A percentile compares a stretch with the other conserved stretches of the same genome.
Conservation (phyloP, 2,329 filamentous ascomycete genomes). For the Cladosporium sp. region DNA sequence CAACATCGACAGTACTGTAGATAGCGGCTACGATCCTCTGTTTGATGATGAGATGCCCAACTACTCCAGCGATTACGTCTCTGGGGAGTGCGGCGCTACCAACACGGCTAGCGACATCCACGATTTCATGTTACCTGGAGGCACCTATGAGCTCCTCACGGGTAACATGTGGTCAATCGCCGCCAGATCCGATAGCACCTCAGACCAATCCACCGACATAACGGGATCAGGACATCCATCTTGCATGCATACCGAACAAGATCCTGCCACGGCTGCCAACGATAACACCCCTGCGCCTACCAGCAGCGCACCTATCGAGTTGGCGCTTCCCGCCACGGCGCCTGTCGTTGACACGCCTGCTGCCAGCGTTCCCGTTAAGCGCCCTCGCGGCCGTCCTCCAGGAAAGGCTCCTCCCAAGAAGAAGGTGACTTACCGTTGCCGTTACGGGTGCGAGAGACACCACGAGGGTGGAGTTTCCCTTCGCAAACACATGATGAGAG, state of each 20-base stretch:
- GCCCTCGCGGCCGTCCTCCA: background rate
- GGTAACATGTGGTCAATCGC: background rate
- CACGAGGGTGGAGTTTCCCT: background rate
- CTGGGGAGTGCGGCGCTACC: background rate
- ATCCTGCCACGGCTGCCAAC: background rate
- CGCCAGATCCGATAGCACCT: background rate
- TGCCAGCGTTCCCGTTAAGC: background rate
- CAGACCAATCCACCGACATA: too few relatives aligned
- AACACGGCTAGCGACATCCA: background rate
- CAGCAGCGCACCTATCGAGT: background rate
- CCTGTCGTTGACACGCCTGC: background rate
- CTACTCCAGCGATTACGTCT: background rate
- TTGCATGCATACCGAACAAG: background rate
- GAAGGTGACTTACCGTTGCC: background rate
- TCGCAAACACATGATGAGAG: conserved; percentile 6
- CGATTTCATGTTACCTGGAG: background rate
- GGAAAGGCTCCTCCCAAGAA: background rate
- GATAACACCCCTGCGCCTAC: background rate
- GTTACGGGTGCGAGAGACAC: background rate
- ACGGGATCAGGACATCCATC: background rate
- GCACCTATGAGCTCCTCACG: background rate
- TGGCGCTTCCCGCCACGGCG: background rate
- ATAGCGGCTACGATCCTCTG: background rate
- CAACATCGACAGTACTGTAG: background rate
- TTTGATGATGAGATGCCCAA: background rate